Conservation (phyloP, 2,329 filamentous ascomycete species). For the Cercospora sojina region DNA sequence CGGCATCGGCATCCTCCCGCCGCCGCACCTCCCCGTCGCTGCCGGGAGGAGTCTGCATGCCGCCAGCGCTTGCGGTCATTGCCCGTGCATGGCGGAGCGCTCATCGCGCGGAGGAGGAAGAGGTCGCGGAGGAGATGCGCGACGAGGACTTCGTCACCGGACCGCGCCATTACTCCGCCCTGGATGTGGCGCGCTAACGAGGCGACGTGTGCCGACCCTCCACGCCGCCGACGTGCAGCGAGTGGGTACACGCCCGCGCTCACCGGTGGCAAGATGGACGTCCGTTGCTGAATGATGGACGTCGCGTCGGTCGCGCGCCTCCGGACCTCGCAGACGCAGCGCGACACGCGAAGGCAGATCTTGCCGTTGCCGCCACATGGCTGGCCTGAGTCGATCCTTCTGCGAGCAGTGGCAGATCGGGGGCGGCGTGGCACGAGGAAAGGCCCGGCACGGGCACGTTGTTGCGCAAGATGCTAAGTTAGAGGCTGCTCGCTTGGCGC, state of each 20-base stretch:
- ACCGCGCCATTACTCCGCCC: neutral
- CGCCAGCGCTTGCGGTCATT: neutral
- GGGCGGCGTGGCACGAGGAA: too few species aligned
- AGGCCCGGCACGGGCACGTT: too few species aligned
- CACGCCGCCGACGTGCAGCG: neutral
- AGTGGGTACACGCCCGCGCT: neutral
- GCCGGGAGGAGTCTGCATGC: conserved; percentile 20
- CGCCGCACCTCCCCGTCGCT: conserved; percentile 18
- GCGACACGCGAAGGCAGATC: too few species aligned
- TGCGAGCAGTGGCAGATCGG: neutral
- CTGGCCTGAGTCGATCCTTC: too few species aligned
- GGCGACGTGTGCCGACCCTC: neutral
- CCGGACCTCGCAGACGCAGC: too few species aligned
- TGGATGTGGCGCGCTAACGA: neutral
- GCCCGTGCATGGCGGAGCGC: neutral
- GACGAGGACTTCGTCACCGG: neutral
- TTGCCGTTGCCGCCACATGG: too few species aligned
- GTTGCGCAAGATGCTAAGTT: neutral
- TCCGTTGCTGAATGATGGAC: neutral
- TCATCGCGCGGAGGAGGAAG: neutral
- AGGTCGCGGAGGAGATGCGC: neutral
- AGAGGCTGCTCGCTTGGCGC: neutral
- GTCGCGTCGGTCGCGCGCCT: neutral
- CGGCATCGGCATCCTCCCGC: conserved; percentile 6
- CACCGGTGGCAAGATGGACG: neutral